Base-by-base conservation (phyloP, 2,329 filamentous ascomycete genomes). In the Botrytis squamosa region DNA sequence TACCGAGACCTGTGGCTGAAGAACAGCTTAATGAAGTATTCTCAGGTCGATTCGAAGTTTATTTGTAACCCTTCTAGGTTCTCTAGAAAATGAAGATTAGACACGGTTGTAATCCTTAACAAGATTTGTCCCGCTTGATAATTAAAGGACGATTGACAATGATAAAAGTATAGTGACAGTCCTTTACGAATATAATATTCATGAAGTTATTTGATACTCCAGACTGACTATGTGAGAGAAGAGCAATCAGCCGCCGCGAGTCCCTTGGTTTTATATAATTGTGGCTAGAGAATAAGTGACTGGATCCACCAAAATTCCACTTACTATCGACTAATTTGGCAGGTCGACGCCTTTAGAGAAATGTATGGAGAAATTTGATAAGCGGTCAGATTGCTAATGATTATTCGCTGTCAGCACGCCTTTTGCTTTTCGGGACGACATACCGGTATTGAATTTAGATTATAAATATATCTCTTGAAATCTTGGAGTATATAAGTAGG, bases 341-440 rank as follows among this genome's bases (percentile, higher is more conserved):
- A 55, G 25, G 52, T 55, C 52, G 25, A 55, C 52, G 25, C 52
- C 5, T 10, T 29, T 55, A 6, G n/a, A 29, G 29, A 55, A 55
- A n/a, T 55, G n/a, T 55, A 55, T 55, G 52, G 52, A 55, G 52
- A 60, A 36, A 65, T 33, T 38, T n/a, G 42, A 67, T 52, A 66
- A 66, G 42, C 44, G 64, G 22, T 49, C 42, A 66, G 64, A 52
- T 66, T 66, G 29, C 1, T 63, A n/a, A 40, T n/a, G 22, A 38
- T 42, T 18, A 63, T 40, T 52, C 44, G 44, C 64, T 38, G 29
- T 49, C 44, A 66, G 22, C 44, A 38, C 64, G 44, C 44, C 64
- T 33, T 57, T 66, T 14, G 33, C n/a, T 66, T 66, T 52, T 25
- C 25, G 14, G 38, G 38, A 29, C 38, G 60, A 42, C 60, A 29